phyloP scores from a whole-genome alignment of 225 moss, liverwort and hornwort genomes.

The Polytrichum commune region DNA sequence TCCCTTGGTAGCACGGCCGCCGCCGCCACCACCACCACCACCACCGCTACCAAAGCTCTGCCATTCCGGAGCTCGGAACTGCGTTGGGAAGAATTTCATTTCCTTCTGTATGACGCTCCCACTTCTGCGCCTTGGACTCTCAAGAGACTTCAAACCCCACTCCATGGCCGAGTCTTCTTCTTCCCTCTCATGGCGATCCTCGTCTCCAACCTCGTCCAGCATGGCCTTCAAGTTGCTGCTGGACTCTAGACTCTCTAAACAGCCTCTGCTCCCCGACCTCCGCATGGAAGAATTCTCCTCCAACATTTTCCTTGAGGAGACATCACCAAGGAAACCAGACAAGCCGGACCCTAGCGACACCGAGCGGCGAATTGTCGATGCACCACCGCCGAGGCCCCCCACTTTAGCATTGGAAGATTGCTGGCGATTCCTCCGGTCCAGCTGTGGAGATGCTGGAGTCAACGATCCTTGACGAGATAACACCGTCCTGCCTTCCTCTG shows the following conservation, averaged over 20 bases:
- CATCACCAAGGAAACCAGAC: slow-evolving; percentile 34
- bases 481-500: slow-evolving; percentile 35
- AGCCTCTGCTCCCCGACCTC: slow-evolving; percentile 35
- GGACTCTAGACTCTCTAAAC: slow-evolving; percentile 35
- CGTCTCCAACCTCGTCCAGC: slow-evolving; percentile 19
- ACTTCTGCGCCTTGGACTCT: slow-evolving; percentile 19
- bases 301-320: slow-evolving; percentile 15
- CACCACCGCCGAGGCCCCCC: slow-evolving; percentile 12
- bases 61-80: slow-evolving; percentile 27
- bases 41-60: slow-evolving; percentile 28
- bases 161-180: slow-evolving; percentile 29
- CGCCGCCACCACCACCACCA: slow-evolving; percentile 12
- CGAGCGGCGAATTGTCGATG: slow-evolving; percentile 25
- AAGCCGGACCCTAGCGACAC: slow-evolving; percentile 47
- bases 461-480: slow-evolving; percentile 28
- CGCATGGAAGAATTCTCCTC: slow-evolving; percentile 27
- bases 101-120: slow-evolving; percentile 4
- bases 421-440: slow-evolving; percentile 24
- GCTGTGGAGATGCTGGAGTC: slow-evolving; percentile 20
- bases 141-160: slow-evolving; percentile 30
- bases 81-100: slow-evolving; percentile 20
- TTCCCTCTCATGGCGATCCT: slow-evolving; percentile 25
- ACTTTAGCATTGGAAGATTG: neutral
- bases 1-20: neutral
- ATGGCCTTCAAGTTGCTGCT: slow-evolving; percentile 23